Conservation (phyloP, 495 filamentous ascomycete genomes). For the Eremomyces bilateralis region DNA sequence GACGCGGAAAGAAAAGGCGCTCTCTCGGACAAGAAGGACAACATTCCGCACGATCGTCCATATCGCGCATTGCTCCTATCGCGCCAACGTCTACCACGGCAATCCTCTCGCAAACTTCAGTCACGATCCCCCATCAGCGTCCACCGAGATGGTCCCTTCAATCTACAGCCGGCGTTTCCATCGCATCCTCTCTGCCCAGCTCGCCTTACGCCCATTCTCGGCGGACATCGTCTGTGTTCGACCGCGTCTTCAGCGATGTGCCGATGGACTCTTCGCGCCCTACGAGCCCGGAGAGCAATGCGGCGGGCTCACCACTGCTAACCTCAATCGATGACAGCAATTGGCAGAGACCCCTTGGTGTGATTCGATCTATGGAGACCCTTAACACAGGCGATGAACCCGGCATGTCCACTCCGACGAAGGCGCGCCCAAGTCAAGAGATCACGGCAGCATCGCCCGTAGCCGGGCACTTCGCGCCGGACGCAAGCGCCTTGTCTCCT, state of each 20-base stretch:
- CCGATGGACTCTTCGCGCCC: slow-evolving; percentile 40
- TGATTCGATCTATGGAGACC: not conserved
- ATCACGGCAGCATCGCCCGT: too few species aligned
- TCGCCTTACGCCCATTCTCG: slow-evolving; percentile 53
- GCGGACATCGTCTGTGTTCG: slow-evolving; percentile 57
- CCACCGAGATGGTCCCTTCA: slow-evolving; percentile 51
- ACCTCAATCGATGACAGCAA: slow-evolving; percentile 2
- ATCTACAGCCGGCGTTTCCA: slow-evolving; percentile 35
- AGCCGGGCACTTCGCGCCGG: too few species aligned
- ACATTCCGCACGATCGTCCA: slow-evolving; percentile 22
- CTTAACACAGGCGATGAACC: not conserved
- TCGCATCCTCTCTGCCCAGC: slow-evolving; percentile 52
- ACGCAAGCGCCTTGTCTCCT: not conserved
- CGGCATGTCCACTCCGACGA: slow-evolving; percentile 1
- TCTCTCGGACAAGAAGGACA: slow-evolving; percentile 33
- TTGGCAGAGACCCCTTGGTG: not conserved
- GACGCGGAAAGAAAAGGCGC: slow-evolving; percentile 51
- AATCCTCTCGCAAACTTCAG: slow-evolving; percentile 40
- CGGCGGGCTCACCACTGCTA: slow-evolving; percentile 22
- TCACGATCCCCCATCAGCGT: slow-evolving; percentile 35
- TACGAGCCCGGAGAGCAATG: slow-evolving; percentile 41
- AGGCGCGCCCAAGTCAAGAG: not conserved
- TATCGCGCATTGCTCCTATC: slow-evolving; percentile 14
- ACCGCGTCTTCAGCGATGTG: slow-evolving; percentile 29
- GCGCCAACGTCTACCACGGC: slow-evolving; percentile 29